A percentile compares a stretch with the other conserved stretches of the same genome.
These are phyloP conservation scores for Magnusiomyces fungicola DNA, from an alignment of 1,139 yeast genomes.

Conservation along the genomic window DNA sequence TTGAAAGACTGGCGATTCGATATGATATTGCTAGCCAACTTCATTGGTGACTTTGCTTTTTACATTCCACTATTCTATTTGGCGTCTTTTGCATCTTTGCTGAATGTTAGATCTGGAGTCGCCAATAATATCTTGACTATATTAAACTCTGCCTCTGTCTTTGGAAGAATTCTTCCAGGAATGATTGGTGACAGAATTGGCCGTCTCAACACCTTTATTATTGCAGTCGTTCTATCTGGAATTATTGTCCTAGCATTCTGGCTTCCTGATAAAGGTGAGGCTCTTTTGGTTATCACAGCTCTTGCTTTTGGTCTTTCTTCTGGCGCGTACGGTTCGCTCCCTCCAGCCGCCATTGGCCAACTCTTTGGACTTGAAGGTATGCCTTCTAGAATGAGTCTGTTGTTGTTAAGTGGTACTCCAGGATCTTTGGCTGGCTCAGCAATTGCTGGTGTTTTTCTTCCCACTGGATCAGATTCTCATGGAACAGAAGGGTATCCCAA, in stretches of 20 bases:
- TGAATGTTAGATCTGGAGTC: slow-evolving; percentile 22
- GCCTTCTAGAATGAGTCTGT: slow-evolving; percentile 46
- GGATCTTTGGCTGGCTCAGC: slow-evolving; percentile 46
- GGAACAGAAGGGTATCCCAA: slow-evolving; percentile 14
- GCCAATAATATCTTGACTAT: slow-evolving; percentile 37
- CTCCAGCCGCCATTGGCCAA: slow-evolving; percentile 39
- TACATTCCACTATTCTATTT: slow-evolving; percentile 33
- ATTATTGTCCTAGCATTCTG: slow-evolving; percentile 25
- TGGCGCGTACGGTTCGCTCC: slow-evolving; percentile 36
- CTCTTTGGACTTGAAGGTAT: slow-evolving; percentile 42
- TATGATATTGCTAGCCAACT: slow-evolving; percentile 22
- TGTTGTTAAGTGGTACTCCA: slow-evolving; percentile 45
- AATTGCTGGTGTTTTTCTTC: slow-evolving; percentile 40
- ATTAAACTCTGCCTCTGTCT: slow-evolving; percentile 41
- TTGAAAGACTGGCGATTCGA: slow-evolving; percentile 19
- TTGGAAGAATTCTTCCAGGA: slow-evolving; percentile 48
- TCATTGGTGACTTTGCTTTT: slow-evolving; percentile 32
- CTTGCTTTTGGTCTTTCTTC: slow-evolving; percentile 43
- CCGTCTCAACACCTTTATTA: slow-evolving; percentile 37
- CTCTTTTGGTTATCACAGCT: slow-evolving; percentile 17
- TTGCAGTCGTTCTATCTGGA: slow-evolving; percentile 26
- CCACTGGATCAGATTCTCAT: slow-evolving; percentile 1
- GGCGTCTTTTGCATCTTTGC: slow-evolving; percentile 6
- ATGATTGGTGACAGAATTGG: slow-evolving; percentile 42
- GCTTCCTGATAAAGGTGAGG: slow-evolving; percentile 22